phyloP scores from a whole-genome alignment of 2,329 filamentous ascomycete species.

The Curvularia sp. region DNA sequence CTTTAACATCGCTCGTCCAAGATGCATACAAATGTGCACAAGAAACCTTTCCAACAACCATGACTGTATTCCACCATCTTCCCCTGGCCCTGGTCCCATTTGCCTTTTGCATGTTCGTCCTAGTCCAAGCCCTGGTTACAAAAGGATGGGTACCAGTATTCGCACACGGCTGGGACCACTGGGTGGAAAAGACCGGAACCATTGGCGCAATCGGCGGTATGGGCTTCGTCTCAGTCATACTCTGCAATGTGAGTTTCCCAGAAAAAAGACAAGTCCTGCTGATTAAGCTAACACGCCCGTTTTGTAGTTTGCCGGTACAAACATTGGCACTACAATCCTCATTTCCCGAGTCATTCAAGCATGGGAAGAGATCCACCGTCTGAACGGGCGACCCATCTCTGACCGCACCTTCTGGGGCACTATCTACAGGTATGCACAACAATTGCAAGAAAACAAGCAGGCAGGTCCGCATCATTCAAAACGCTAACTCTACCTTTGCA shows the following conservation, averaged over 20 bases:
- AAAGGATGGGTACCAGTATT: conserved; percentile 79
- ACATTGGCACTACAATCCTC: conserved; percentile 78
- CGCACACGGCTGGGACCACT: conserved; percentile 75
- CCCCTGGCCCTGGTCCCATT: conserved; percentile 74
- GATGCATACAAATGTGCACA: conserved; percentile 65
- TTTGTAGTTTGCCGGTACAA: conserved; percentile 75
- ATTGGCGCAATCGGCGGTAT: conserved; percentile 74
- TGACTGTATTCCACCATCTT: conserved; percentile 69
- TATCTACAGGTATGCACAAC: conserved; percentile 62
- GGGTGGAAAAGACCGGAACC: conserved; percentile 73
- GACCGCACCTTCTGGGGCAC: conserved; percentile 76
- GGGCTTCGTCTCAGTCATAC: conserved; percentile 73
- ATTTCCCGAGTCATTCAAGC: conserved; percentile 73
- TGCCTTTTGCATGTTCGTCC: conserved; percentile 75
- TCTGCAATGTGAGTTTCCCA: conserved; percentile 71
- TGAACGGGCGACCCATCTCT: conserved; percentile 59
- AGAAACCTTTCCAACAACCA: conserved; percentile 74
- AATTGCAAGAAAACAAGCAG: background rate
- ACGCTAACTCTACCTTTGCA: background rate
- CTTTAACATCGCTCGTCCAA: conserved; percentile 60
- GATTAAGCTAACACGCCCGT: background rate
- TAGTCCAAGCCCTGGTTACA: conserved; percentile 74
- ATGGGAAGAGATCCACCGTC: conserved; percentile 67
- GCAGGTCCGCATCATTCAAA: background rate
- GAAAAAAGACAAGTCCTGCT: background rate